Evolutionary conservation across 2,329 filamentous ascomycete genomes (phyloP), one percentile per base, ranked within the genome.

Genomic region (Parafenestella ontariensis): DNA sequence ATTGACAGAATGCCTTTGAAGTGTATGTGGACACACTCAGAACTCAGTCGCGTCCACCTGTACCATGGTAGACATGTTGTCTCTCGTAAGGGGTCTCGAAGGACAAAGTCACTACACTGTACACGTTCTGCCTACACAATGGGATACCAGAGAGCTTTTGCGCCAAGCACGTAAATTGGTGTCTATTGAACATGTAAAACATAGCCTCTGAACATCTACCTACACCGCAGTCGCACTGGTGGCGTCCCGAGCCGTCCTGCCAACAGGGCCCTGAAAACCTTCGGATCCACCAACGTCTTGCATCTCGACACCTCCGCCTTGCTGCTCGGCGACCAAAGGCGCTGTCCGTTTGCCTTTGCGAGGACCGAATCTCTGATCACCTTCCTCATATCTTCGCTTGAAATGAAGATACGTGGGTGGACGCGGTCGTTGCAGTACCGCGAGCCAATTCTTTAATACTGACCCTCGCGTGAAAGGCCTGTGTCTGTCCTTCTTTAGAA

Each of bases 371-470:
- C 95, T 86, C 77, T 96, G 91, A 74, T 98, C 95, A 6, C 95
- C 95, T 58, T 88, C 83, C 59, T 87, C 79, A 66, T 95, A 94
- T 49, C 80, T 79, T 39, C 80, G 80, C 79, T 96, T 97, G 81
- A 98, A 96, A 57, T 86, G 85, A 70, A 97, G 86, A 74, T 97
- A 98, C 0, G 90, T 94, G 7, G 94, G 93, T 18, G 92, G 88
- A 18, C 93, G 85, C 11, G 95, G 93, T 44, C 94, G 87, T 64
- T 88, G 89, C 45, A 98, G 81, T 11, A 97, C 92, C 7, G 88
- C 84, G 33, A 90, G 76, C 84, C 91, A 92, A 76, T 99, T 99
- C 68, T 84, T 88, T 68, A 89, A 76, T 43, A 89, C 80, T 62
- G 81, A 89, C 31, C 87, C 88, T 70, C 96, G 92, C 1, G 87